Base-by-base conservation (phyloP, 257 asterid species). In the Avicennia marina region DNA sequence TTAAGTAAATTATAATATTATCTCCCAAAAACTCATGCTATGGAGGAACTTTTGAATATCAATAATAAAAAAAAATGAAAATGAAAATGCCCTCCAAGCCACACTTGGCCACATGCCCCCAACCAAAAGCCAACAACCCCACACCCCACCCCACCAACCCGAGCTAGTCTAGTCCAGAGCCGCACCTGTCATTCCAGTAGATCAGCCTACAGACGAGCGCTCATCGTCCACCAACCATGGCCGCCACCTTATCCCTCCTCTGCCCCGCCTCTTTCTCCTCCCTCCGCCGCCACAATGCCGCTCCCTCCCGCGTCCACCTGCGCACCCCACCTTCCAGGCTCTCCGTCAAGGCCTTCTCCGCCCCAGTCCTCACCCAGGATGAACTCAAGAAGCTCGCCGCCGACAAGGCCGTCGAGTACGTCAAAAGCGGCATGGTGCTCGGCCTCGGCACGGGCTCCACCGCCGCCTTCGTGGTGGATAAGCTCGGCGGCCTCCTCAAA, bases 401-500 rank as follows among this genome's bases (percentile, higher is more conserved):
- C 43, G 95, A 87, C 65, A 87, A 90, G 64, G 98, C 98, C 65
- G 83, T 90, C 7, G 96, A 81, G 24, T 90, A 90, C 55, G 93
- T 90, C 32, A 69, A 78, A 51, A 67, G 81, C 65, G 96, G 98
- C 63, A 90, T 90, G 98, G 95, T 87, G 21, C 85, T 90, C 39
- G 98, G 98, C 64, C 76, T 90, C 46, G 98, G 98, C 24, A 90
- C 98, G 32, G 98, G 98, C 56, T 90, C 98, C 70, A 90, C 98
- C 43, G 96, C 96, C 75, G 98, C 98, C 55, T 87, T 90, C 74
- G 96, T 83, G 15, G 98, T 90, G 15, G 77, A 94, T 62, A 87
- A 83, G 70, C 87, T 90, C 56, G 96, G 96, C 56, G 76, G 73
- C 59, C 84, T 91, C 20, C 67, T 91, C 26, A 66, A 83, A 40